phyloP scores from a whole-genome alignment of 805 yeast species.

The Saccharomycopsis selenospora region DNA sequence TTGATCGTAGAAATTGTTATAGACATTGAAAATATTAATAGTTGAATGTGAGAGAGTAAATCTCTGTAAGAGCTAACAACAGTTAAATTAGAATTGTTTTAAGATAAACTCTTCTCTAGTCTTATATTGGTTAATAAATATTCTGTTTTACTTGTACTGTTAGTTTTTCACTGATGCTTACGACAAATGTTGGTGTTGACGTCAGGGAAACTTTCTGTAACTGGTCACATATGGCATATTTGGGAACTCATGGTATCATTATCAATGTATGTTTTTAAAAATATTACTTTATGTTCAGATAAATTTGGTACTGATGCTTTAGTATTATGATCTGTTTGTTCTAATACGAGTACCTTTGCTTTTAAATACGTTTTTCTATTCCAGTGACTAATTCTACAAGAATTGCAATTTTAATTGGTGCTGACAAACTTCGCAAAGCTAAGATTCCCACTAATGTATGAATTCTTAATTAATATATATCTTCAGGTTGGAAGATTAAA shows the following conservation, averaged over 20 bases:
- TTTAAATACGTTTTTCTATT: slow-evolving; percentile 58
- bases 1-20: too few species aligned
- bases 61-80: too few species aligned
- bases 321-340: slow-evolving; percentile 58
- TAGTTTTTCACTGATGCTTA: background rate
- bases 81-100: too few species aligned
- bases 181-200: slow-evolving; percentile 11
- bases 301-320: slow-evolving; percentile 51
- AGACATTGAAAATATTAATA: too few species aligned
- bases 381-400: slow-evolving; percentile 57
- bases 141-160: slow-evolving; percentile 44
- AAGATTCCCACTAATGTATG: slow-evolving; percentile 37
- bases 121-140: slow-evolving; percentile 65
- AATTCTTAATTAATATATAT: too few species aligned
- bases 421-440: slow-evolving; percentile 30
- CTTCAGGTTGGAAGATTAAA: slow-evolving; percentile 37
- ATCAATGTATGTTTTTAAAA: slow-evolving; percentile 60
- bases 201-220: slow-evolving; percentile 6
- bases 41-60: too few species aligned
- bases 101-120: too few species aligned
- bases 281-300: slow-evolving; percentile 53
- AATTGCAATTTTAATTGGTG: slow-evolving; percentile 53
- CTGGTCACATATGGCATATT: slow-evolving; percentile 26
- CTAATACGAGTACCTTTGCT: slow-evolving; percentile 48
- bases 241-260: slow-evolving; percentile 53